phyloP scores from a whole-genome alignment of 306 rosid genomes.

The Arachis stenosperma region DNA sequence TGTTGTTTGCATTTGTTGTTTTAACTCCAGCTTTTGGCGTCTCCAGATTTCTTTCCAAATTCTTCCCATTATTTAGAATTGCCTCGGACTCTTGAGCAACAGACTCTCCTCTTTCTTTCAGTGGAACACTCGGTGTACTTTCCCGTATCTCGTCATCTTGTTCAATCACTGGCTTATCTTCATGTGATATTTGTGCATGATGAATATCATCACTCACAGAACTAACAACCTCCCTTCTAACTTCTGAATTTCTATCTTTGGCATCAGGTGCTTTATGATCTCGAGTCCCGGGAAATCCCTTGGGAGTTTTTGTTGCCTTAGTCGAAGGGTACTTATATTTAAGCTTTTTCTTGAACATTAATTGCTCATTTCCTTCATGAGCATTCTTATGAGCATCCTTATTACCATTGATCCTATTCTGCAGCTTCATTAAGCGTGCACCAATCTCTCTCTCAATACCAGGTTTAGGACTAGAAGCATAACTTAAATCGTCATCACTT shows the following conservation, averaged over 20 bases:
- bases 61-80: slow-evolving; percentile 33
- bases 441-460: slow-evolving; percentile 69
- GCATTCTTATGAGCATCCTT: slow-evolving; percentile 45
- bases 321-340: slow-evolving; percentile 56
- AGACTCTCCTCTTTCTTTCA: slow-evolving; percentile 28
- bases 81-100: slow-evolving; percentile 17
- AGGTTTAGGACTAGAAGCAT: slow-evolving; percentile 38
- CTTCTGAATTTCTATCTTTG: slow-evolving; percentile 31
- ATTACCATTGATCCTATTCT: slow-evolving; percentile 49
- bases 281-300: slow-evolving; percentile 64
- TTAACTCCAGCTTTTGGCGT: slow-evolving; percentile 33
- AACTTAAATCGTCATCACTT: slow-evolving; percentile 34
- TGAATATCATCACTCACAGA: slow-evolving; percentile 40
- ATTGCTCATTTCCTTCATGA: slow-evolving; percentile 40
- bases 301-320: slow-evolving; percentile 49
- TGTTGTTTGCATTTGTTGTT: slow-evolving; percentile 33
- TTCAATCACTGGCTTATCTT: slow-evolving; percentile 29
- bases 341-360: slow-evolving; percentile 58
- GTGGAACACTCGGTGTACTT: slow-evolving; percentile 34
- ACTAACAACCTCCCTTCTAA: slow-evolving; percentile 10
- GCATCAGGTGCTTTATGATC: slow-evolving; percentile 35
- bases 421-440: slow-evolving; percentile 55
- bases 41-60: slow-evolving; percentile 39
- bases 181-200: slow-evolving; percentile 16
- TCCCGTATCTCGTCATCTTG: slow-evolving; percentile 22